Evolutionary conservation across 1,139 yeast genomes (phyloP), one percentile per base, ranked within the genome.

Genomic region (Taphrina flavorubra): DNA sequence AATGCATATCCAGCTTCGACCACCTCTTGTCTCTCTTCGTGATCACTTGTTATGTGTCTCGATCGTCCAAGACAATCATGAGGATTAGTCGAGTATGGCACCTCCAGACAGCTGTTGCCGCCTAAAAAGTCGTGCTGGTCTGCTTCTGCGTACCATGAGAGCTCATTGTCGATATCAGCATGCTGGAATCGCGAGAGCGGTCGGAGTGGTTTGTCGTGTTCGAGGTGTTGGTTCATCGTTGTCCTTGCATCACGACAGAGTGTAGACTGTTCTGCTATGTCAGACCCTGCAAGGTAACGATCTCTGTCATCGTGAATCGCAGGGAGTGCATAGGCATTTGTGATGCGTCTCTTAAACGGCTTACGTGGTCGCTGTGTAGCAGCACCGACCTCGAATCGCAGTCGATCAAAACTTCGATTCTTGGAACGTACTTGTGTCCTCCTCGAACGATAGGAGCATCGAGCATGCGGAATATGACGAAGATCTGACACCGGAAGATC

Each of bases 321-420:
- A 18, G 8, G n/a, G 6, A 14, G 47, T 18, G 8, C 2, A 16
- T 7, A 10, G 2, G 18, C n/a, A 44, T 8, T n/a, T 13, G 8
- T 7, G n/a, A n/a, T 8, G 18, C 2, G 8, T 44, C 47, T 13
- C n/a, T 16, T 44, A 10, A 13, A 7, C 2, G 2, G 2, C 5
- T 7, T 13, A 10, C 47, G 47, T 44, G 47, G 47, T 44, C 47
- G n/a, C 20, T 25, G 53, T 18, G 53, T 11, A 11, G n/a, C 36
- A 20, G 53, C 53, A 49, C 53, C 58, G 5, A 53, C 42, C 14
- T 53, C 58, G 25, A 36, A 16, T 14, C 58, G 13, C 58, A 53
- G 11, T 6, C 34, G 58, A 11, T 53, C 58, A 11, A 53, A 53
- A 13, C n/a, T 2, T 1, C 36, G 18, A 18, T 53, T 53, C 20